Percentiles rank a stretch among this genome's conserved stretches.
phyloP scores from a whole-genome alignment of 2,329 filamentous ascomycete genomes.

The Mycosphaerelloides madeirae region DNA sequence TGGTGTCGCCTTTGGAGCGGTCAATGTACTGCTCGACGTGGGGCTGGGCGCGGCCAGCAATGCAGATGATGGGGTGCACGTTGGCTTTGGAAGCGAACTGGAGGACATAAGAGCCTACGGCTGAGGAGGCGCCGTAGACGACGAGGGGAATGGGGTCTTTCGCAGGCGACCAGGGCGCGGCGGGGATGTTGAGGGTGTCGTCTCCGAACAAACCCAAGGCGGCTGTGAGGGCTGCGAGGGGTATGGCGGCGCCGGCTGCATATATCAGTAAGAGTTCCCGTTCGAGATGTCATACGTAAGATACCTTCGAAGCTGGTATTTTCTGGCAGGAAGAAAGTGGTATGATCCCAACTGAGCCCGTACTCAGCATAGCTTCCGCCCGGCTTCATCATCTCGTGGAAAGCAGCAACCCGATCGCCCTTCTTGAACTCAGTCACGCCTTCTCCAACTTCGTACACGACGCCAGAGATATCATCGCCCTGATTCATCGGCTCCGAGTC shows the following conservation, averaged over 20 bases:
- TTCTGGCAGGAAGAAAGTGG: slow-evolving; percentile 53
- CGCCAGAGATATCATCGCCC: slow-evolving; percentile 36
- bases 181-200: slow-evolving; percentile 38
- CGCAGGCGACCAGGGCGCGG: slow-evolving; percentile 37
- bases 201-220: slow-evolving; percentile 40
- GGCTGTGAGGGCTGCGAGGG: slow-evolving; percentile 44
- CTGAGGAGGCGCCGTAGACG: slow-evolving; percentile 49
- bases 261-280: not conserved
- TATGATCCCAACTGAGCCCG: slow-evolving; percentile 51
- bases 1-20: slow-evolving; percentile 50
- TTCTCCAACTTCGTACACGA: slow-evolving; percentile 51
- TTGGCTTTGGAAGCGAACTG: slow-evolving; percentile 51
- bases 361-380: slow-evolving; percentile 59
- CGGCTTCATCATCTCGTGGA: slow-evolving; percentile 48
- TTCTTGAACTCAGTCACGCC: slow-evolving; percentile 55
- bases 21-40: slow-evolving; percentile 53
- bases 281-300: not conserved
- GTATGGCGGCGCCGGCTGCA: slow-evolving; percentile 42
- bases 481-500: slow-evolving; percentile 22
- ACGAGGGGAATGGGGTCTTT: slow-evolving; percentile 33
- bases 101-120: slow-evolving; percentile 56
- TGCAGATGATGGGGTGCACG: slow-evolving; percentile 58
- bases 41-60: slow-evolving; percentile 52
- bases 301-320: slow-evolving; percentile 50
- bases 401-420: slow-evolving; percentile 56